A percentile compares a stretch with the other conserved stretches of the same genome.
Evolutionary conservation across 2,329 filamentous ascomycete genomes (phyloP).

Genomic region (Neoscytalidium dimidiatum): DNA sequence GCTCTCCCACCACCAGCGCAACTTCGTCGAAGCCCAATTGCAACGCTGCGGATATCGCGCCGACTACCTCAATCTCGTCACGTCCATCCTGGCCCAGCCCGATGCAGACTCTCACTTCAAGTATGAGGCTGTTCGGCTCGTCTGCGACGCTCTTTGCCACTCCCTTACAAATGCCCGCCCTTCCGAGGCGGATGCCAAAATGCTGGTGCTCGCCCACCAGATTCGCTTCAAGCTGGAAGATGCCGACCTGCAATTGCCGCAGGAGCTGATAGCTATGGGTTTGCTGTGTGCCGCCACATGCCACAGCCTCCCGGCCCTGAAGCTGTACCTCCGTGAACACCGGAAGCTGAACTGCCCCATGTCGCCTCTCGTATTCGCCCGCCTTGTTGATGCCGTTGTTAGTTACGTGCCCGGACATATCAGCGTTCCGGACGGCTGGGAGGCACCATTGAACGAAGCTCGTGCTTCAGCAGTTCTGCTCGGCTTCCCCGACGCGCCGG

Average conservation of each 20-base stretch:
- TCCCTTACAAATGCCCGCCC: not conserved
- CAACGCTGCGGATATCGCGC: not conserved
- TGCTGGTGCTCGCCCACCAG: not conserved
- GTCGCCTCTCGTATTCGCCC: not conserved
- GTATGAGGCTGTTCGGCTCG: not conserved
- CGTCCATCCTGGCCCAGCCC: not conserved
- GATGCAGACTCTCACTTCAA: not conserved
- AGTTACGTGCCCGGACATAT: too few relatives aligned
- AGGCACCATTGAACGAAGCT: not conserved
- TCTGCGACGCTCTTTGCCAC: not conserved
- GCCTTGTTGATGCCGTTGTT: not conserved
- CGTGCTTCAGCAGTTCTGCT: not conserved
- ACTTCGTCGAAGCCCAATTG: not conserved
- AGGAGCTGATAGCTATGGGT: not conserved
- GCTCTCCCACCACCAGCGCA: not conserved
- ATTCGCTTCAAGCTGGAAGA: conserved; percentile 14
- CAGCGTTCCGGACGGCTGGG: not conserved
- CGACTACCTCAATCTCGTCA: not conserved
- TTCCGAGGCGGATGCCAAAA: not conserved
- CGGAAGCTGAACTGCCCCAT: not conserved
- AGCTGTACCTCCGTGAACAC: not conserved
- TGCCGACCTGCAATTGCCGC: not conserved
- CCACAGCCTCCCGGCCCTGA: not conserved
- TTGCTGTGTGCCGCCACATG: not conserved
- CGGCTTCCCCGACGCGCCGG: not conserved